Evolutionary conservation across 2,329 filamentous ascomycete genomes (phyloP), one percentile per base, ranked within the genome.

Genomic region (Decorospora gaudefroyi): DNA sequence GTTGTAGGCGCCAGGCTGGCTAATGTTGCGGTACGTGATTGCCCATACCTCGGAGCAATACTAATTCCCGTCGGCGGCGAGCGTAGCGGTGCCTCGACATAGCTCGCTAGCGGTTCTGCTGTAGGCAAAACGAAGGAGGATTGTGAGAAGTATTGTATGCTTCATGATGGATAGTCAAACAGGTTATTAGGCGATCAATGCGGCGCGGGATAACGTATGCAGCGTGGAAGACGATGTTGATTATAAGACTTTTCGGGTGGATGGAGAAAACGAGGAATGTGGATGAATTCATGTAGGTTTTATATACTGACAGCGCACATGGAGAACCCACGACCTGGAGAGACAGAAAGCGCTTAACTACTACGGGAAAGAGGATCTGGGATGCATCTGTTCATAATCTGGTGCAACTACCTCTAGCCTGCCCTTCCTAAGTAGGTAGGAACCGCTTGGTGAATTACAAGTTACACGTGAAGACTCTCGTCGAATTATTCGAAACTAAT

Each of bases 11-110:
- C 86, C 86, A 29, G 76, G 57, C 34, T 75, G 74, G 19, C 79
- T 80, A 56, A 88, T 78, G 42, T 81, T 81, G 46, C 71, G 70
- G 69, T 89, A 90, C n/a, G 80, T 78, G 68, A 91, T 85, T 34
- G 83, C 79, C 44, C 78, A 71, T 44, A 90, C 84, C 26, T 77
- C 62, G 43, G 82, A 76, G 69, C 85, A 87, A 72, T 85, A 88
- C 73, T 72, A 84, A 69, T 88, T 88, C 49, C 81, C 81, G 16
- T 67, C 63, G 42, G 74, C 66, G 11, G 55, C 42, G 5, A 40
- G 68, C 46, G 44, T 48, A 11, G 65, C 64, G 11, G 55, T 66
- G 18, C 61, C 62, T n/a, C 54, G 39, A 42, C 69, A 73, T 15
- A 66, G 60, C 40, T 72, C 62, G 4, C 51, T 61, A 10, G 60